A percentile compares a stretch with the other conserved stretches of the same genome.
Conservation (phyloP, 2,329 filamentous ascomycete species). For the Ophiostoma australiae region DNA sequence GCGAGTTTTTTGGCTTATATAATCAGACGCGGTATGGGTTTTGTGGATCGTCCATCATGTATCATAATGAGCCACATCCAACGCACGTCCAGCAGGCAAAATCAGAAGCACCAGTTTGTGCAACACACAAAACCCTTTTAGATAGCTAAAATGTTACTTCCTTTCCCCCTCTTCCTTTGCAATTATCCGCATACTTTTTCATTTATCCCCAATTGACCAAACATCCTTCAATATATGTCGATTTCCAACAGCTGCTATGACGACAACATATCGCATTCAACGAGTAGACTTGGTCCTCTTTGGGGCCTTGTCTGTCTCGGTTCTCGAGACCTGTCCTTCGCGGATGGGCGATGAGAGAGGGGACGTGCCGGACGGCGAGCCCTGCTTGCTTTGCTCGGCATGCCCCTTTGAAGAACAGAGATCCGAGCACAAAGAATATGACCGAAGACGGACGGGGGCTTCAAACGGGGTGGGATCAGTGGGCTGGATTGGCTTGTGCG, state of each 20-base stretch:
- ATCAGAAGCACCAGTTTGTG: not conserved
- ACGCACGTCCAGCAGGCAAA: not conserved
- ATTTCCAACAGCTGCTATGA: not conserved
- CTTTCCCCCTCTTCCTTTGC: not conserved
- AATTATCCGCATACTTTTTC: too few species aligned
- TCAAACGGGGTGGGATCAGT: not conserved
- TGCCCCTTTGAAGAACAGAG: constrained; percentile 33
- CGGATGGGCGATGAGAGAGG: not conserved
- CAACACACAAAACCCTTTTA: not conserved
- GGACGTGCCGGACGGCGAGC: not conserved
- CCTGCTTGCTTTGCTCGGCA: not conserved
- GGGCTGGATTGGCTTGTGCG: not conserved
- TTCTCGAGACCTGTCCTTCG: not conserved
- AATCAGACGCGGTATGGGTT: not conserved
- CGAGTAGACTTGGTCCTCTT: not conserved
- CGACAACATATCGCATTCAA: constrained; percentile 3
- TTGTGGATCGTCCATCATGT: not conserved
- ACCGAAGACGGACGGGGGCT: not conserved
- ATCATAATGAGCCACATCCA: not conserved
- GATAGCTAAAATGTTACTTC: not conserved
- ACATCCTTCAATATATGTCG: not conserved
- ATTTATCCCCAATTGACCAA: not conserved
- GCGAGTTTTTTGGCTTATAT: not conserved
- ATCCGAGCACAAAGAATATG: constrained; percentile 33
- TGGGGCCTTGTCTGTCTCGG: too few species aligned